Conservation (phyloP, 345 rosid genomes). For the Aquilaria malaccensis region DNA sequence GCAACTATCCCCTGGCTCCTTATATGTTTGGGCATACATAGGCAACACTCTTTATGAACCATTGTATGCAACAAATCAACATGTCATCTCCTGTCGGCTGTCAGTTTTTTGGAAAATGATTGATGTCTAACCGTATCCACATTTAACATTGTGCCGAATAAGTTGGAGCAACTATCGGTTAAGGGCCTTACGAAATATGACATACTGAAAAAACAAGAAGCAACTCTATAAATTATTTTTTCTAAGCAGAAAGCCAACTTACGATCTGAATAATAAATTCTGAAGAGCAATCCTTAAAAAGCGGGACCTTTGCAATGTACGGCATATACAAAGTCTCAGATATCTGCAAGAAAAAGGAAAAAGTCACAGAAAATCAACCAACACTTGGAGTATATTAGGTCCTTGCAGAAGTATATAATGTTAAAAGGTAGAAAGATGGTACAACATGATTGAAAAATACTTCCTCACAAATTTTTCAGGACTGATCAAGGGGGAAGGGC, state of each 20-base stretch:
- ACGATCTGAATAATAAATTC: conserved; percentile 89
- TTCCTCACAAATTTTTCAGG: not conserved
- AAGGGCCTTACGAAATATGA: too few relatives aligned
- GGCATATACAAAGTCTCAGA: conserved; percentile 59
- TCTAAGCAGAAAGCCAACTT: conserved; percentile 21
- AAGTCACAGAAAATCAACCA: conserved; percentile 9
- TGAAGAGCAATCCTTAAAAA: conserved; percentile 69
- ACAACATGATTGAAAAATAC: not conserved
- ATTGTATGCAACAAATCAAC: too few relatives aligned
- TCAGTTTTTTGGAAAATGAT: too few relatives aligned
- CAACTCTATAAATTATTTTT: not conserved
- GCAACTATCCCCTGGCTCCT: not conserved
- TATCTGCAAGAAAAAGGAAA: conserved; percentile 38
- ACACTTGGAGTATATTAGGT: not conserved
- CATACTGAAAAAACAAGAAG: not conserved
- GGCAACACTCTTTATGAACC: too few relatives aligned
- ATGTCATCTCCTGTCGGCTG: not conserved
- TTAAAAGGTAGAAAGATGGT: too few relatives aligned
- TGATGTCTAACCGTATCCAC: not conserved
- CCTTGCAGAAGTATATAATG: too few relatives aligned
- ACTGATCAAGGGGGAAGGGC: not conserved
- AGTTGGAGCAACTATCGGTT: not conserved
- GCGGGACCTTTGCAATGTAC: conserved; percentile 45
- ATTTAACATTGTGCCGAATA: not conserved
- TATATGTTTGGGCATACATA: too few relatives aligned